A percentile compares a stretch with the other conserved stretches of the same genome.
These are phyloP conservation scores for Monosporascus ibericus DNA, from an alignment of 2,329 filamentous ascomycete genomes.

Conservation along the genomic window DNA sequence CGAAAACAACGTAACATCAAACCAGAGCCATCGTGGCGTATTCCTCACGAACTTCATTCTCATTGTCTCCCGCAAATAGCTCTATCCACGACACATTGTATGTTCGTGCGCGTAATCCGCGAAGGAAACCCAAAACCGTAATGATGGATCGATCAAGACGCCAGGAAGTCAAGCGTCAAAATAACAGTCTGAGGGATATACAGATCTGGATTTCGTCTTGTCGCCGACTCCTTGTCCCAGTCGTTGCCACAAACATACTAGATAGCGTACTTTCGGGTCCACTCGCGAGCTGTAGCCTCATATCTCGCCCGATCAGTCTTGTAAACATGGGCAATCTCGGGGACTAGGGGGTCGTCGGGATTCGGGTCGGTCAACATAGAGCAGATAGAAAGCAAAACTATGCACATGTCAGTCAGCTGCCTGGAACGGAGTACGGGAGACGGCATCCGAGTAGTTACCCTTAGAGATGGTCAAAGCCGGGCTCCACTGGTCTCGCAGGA, in stretches of 20 bases:
- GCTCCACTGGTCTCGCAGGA: slow-evolving; percentile 98
- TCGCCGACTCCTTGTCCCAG: not conserved
- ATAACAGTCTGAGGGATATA: slow-evolving; percentile 8
- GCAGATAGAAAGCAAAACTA: slow-evolving; percentile 96
- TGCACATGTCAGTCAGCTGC: slow-evolving; percentile 1
- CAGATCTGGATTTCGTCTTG: not conserved
- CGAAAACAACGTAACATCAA: not conserved
- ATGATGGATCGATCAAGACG: slow-evolving; percentile 19
- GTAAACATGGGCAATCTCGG: slow-evolving; percentile 99
- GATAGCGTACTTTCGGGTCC: slow-evolving; percentile 99
- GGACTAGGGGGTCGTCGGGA: slow-evolving; percentile 96
- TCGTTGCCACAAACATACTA: slow-evolving; percentile 33
- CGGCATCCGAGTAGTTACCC: slow-evolving; percentile 50
- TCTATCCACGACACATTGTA: not conserved
- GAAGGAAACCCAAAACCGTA: slow-evolving; percentile 14
- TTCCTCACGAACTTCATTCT: slow-evolving; percentile 7
- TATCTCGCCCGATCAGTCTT: slow-evolving; percentile 96
- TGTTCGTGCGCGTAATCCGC: slow-evolving; percentile 10
- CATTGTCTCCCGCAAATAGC: not conserved
- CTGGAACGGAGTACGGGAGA: not conserved
- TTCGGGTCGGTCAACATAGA: slow-evolving; percentile 99
- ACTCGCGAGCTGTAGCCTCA: slow-evolving; percentile 93
- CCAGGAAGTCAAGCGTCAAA: slow-evolving; percentile 17
- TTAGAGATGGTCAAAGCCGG: slow-evolving; percentile 97
- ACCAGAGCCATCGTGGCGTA: not conserved